Evolutionary conservation across 1,139 yeast species (phyloP).

Genomic region (Pneumocystis canis): DNA sequence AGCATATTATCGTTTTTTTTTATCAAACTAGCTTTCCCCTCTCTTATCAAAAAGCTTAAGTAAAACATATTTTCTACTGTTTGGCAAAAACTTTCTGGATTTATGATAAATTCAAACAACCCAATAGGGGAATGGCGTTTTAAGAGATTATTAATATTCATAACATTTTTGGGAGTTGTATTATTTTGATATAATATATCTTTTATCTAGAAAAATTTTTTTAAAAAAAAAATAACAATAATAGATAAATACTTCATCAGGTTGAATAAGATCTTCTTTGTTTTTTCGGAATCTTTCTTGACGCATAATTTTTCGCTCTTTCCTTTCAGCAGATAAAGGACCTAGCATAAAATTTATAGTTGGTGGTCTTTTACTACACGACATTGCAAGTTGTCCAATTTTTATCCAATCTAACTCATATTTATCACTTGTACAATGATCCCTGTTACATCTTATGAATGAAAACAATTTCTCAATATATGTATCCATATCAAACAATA

Average conservation of each 20-base stretch:
- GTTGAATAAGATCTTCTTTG: not conserved
- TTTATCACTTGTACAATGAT: not conserved
- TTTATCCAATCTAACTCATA: slow-evolving; percentile 24
- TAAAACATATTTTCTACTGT: slow-evolving; percentile 74
- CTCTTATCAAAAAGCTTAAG: slow-evolving; percentile 63
- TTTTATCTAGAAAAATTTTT: slow-evolving; percentile 15
- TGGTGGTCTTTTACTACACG: slow-evolving; percentile 10
- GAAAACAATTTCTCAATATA: slow-evolving; percentile 8
- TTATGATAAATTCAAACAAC: slow-evolving; percentile 50
- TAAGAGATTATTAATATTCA: slow-evolving; percentile 15
- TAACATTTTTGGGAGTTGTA: slow-evolving; percentile 31
- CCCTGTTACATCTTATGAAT: slow-evolving; percentile 1
- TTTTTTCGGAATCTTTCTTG: slow-evolving; percentile 7
- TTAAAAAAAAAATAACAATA: slow-evolving; percentile 4
- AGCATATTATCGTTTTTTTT: not conserved
- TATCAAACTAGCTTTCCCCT: slow-evolving; percentile 38
- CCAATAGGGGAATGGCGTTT: slow-evolving; percentile 30
- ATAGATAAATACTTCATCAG: slow-evolving; percentile 7
- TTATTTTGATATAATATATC: slow-evolving; percentile 40
- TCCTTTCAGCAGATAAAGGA: slow-evolving; percentile 13
- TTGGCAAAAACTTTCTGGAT: slow-evolving; percentile 64
- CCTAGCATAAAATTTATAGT: slow-evolving; percentile 13
- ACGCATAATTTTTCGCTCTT: slow-evolving; percentile 23
- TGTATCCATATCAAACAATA: slow-evolving; percentile 10
- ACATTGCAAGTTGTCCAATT: slow-evolving; percentile 14